Base-by-base conservation (phyloP, 805 yeast species). In the Metschnikowia colocasiae region DNA sequence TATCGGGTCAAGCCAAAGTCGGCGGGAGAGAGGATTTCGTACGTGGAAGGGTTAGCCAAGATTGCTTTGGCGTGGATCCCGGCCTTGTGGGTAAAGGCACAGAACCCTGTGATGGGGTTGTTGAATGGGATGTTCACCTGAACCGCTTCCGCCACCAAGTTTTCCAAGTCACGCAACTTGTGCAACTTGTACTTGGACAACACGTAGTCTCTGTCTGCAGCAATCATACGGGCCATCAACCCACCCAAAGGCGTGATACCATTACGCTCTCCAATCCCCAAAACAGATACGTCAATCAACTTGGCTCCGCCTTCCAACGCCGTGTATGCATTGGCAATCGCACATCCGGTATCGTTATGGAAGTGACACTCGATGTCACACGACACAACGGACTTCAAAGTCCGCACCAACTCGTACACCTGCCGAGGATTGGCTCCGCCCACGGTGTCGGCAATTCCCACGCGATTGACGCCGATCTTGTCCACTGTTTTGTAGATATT, bases 381-480 rank as follows among this genome's bases (percentile, higher is more conserved):
- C 31, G 87, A 84, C 42, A 92, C 98, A 43, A 92, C 96, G 12
- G 91, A 82, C 72, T 83, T 88, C 68, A 92, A 81, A 37, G 99
- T 94, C 64, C 95, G 84, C 54, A 92, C 94, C 59, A 92, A 81
- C 74, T 92, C 99, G 69, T 92, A 92, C 50, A 92, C 99, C 73
- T 94, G 98, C 74, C 99, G 84, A 61, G 99, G 99, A 76, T 92
- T 92, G 56, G 99, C 99, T 69, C 98, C 86, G 42, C 99, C 99
- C 48, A 92, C 99, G 31, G 99, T 92, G 68, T 92, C 99, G 58
- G 99, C 99, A 73, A 92, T 92, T 74, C 99, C 99, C 46, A 92
- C 97, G 72, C 99, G 83, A 79, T 94, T 90, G 53, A 92, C 99
- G 62, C 99, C 99, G 59, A 92, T 88, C 75, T 89, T 87, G 76